phyloP scores from a whole-genome alignment of 345 rosid genomes.

The Lumnitzera racemosa region DNA sequence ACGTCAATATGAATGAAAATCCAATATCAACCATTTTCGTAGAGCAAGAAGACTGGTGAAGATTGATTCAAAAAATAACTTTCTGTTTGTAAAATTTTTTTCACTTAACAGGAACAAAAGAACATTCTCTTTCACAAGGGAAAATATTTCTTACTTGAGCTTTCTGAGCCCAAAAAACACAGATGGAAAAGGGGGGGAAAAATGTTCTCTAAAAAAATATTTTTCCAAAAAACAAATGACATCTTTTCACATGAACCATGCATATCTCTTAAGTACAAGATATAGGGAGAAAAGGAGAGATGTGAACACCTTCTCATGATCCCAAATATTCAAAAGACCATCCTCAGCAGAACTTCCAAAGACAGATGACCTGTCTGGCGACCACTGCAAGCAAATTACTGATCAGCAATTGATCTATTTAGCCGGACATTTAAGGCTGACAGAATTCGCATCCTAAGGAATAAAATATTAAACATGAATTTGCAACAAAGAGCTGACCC shows the following conservation, averaged over 20 bases:
- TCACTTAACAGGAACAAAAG: too few species aligned
- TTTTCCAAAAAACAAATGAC: too few species aligned
- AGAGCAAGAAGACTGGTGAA: too few species aligned
- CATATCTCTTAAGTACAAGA: background rate
- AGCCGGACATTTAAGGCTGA: background rate
- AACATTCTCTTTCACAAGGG: too few species aligned
- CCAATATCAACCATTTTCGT: too few species aligned
- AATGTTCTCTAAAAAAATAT: too few species aligned
- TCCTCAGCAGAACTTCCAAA: slow-evolving; percentile 98
- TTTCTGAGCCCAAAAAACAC: too few species aligned
- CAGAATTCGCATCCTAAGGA: background rate
- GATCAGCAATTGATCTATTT: background rate
- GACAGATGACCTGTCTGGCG: slow-evolving; percentile 80
- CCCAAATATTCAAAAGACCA: slow-evolving; percentile 94
- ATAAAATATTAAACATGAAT: background rate
- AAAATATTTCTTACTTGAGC: too few species aligned
- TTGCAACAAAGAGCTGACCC: background rate
- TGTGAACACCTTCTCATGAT: slow-evolving; percentile 65
- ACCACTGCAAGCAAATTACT: slow-evolving; percentile 54
- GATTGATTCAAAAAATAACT: too few species aligned
- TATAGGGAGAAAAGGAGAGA: background rate
- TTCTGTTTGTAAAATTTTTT: too few species aligned
- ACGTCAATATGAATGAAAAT: too few species aligned
- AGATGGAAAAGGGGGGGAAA: too few species aligned
- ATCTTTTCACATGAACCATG: background rate